A percentile compares a stretch with the other conserved stretches of the same genome.
Evolutionary conservation across 1,284 basidiomycete species (phyloP).

Genomic region (Cutaneotrichosporon mucoides): DNA sequence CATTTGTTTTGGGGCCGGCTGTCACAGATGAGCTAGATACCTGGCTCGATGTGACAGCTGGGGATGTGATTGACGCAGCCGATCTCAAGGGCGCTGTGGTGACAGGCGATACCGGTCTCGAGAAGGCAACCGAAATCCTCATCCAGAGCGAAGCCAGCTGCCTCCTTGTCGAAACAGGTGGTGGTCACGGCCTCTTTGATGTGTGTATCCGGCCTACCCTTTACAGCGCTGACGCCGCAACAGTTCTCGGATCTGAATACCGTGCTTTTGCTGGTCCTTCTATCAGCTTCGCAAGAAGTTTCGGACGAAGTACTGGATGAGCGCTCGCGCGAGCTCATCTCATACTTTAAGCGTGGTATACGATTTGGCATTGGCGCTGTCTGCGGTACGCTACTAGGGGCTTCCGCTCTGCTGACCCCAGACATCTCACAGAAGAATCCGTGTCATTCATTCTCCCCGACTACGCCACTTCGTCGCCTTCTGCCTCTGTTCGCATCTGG

Average conservation of each 20-base stretch:
- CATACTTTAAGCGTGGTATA: conserved; percentile 17
- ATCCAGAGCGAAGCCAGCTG: conserved; percentile 21
- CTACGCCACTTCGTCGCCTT: conserved; percentile 25
- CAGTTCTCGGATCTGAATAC: conserved; percentile 41
- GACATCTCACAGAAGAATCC: conserved; percentile 42
- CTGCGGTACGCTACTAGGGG: conserved; percentile 25
- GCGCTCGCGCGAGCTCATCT: conserved; percentile 20
- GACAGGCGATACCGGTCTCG: conserved; percentile 25
- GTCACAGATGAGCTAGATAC: conserved; percentile 16
- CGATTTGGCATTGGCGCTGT: conserved; percentile 26
- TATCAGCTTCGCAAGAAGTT: conserved; percentile 19
- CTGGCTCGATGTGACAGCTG: conserved; percentile 28
- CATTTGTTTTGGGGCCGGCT: conserved; percentile 14
- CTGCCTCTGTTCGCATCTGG: conserved; percentile 36
- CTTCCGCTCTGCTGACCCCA: conserved; percentile 3
- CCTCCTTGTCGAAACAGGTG: conserved; percentile 24
- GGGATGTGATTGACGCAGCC: conserved; percentile 1
- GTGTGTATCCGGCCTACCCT: conserved; percentile 18
- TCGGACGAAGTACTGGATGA: conserved; percentile 15
- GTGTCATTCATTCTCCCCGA: conserved; percentile 21
- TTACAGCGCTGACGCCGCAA: neutral
- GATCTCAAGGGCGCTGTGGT: conserved; percentile 2
- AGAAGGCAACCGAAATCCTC: conserved; percentile 39
- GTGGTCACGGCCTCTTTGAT: conserved; percentile 33
- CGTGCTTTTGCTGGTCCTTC: conserved; percentile 34